A percentile compares a stretch with the other conserved stretches of the same genome.
phyloP scores from a whole-genome alignment of 257 asterid genomes.

The Solanum tacnaense region DNA sequence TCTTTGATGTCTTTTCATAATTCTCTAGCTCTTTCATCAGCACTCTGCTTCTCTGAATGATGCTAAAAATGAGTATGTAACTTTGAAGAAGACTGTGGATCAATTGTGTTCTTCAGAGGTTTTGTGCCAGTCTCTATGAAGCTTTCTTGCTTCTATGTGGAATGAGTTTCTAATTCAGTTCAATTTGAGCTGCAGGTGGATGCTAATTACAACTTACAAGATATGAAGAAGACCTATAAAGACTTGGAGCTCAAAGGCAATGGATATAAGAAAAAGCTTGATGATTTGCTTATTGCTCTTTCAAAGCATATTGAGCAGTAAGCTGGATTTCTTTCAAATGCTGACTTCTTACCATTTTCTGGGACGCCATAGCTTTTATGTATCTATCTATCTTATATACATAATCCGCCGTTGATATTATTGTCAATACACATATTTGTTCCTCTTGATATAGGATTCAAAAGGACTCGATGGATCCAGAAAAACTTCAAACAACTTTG shows the following conservation, averaged over 20 bases:
- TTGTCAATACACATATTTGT: background rate
- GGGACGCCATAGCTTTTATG: background rate
- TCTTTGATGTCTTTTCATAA: background rate
- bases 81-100: conserved; percentile 68
- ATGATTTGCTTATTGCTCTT: conserved; percentile 58
- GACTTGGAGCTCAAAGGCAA: conserved; percentile 65
- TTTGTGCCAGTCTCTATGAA: background rate
- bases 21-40: conserved; percentile 47
- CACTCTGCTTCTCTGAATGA: conserved; percentile 56
- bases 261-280: conserved; percentile 62
- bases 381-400: background rate
- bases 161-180: background rate
- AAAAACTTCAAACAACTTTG: conserved; percentile 59
- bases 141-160: background rate
- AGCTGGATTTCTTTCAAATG: conserved; percentile 5
- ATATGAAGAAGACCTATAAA: conserved; percentile 59
- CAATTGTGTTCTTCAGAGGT: conserved; percentile 73
- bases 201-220: conserved; percentile 85
- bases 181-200: conserved; percentile 49
- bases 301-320: conserved; percentile 84
- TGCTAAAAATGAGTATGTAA: conserved; percentile 68
- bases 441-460: conserved; percentile 43
- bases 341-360: background rate
- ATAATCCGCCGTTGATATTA: background rate
- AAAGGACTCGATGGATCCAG: conserved; percentile 74